Percentiles rank a stretch among this genome's conserved stretches.
phyloP scores from a whole-genome alignment of 306 rosid genomes.

The Rosa chinensis region DNA sequence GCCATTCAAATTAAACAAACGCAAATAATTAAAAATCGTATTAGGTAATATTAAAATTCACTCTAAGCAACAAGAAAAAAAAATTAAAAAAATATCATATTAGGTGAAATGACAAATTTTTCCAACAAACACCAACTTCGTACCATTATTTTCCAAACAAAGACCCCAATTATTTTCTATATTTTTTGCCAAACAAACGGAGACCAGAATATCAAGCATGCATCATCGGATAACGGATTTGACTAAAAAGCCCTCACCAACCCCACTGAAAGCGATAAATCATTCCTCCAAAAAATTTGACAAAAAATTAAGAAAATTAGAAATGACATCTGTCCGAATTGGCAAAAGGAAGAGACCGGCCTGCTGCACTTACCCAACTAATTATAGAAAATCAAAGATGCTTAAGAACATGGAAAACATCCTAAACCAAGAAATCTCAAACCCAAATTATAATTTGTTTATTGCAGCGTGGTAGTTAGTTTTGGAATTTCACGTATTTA shows the following conservation, averaged over 20 bases:
- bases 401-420: slow-evolving; percentile 54
- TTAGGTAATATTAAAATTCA: not conserved
- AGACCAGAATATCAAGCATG: not conserved
- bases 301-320: slow-evolving; percentile 17
- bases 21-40: not conserved
- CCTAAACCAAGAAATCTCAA: slow-evolving; percentile 20
- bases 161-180: not conserved
- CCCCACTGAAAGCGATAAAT: slow-evolving; percentile 51
- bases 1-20: slow-evolving; percentile 18
- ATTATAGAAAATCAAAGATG: slow-evolving; percentile 28
- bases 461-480: slow-evolving; percentile 50
- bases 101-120: slow-evolving; percentile 7
- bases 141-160: not conserved
- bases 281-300: slow-evolving; percentile 20
- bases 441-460: slow-evolving; percentile 12
- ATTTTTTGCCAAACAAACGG: not conserved
- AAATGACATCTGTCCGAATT: slow-evolving; percentile 42
- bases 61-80: not conserved
- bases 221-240: not conserved
- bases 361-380: slow-evolving; percentile 53
- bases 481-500: slow-evolving; percentile 34
- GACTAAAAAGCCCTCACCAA: slow-evolving; percentile 72
- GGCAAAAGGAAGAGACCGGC: slow-evolving; percentile 22
- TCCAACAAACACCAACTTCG: not conserved
- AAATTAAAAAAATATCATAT: not conserved